Evolutionary conservation across 2,329 filamentous ascomycete species (phyloP).

Genomic region (Fusarium verrucosum): DNA sequence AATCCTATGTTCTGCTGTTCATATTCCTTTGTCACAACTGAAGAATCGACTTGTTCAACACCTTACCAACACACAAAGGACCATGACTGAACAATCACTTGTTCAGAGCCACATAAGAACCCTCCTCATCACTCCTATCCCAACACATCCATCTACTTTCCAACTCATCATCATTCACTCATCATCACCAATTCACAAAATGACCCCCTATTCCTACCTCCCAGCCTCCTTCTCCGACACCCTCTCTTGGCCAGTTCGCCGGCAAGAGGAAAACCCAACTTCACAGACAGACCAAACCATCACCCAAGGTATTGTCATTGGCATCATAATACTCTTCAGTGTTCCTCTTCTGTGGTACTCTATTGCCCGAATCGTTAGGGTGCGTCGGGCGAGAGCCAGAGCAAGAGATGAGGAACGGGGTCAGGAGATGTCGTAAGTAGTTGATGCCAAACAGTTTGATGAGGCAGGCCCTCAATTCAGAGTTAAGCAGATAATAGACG

Average conservation of each 20-base stretch:
- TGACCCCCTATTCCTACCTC: slow-evolving; percentile 5
- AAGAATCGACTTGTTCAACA: background rate
- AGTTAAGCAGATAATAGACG: background rate
- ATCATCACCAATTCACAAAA: background rate
- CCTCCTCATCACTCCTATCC: background rate
- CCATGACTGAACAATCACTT: background rate
- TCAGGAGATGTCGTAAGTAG: background rate
- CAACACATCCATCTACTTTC: background rate
- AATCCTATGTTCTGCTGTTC: background rate
- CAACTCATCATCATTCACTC: background rate
- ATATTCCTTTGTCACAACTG: background rate
- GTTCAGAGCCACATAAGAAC: background rate
- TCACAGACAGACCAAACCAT: background rate
- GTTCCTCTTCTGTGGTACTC: slow-evolving; percentile 12
- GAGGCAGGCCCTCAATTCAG: background rate
- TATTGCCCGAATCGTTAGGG: background rate
- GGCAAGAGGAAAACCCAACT: background rate
- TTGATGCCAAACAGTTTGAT: too few species aligned
- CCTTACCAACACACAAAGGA: background rate
- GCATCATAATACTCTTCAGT: slow-evolving; percentile 12
- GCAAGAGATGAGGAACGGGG: background rate
- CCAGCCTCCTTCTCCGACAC: background rate
- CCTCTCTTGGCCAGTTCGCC: slow-evolving; percentile 13
- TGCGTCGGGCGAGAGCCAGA: background rate
- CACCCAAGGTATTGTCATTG: slow-evolving; percentile 5